Evolutionary conservation across 768 basidiomycete genomes (phyloP).

Genomic region (Hypholoma sublateritium): DNA sequence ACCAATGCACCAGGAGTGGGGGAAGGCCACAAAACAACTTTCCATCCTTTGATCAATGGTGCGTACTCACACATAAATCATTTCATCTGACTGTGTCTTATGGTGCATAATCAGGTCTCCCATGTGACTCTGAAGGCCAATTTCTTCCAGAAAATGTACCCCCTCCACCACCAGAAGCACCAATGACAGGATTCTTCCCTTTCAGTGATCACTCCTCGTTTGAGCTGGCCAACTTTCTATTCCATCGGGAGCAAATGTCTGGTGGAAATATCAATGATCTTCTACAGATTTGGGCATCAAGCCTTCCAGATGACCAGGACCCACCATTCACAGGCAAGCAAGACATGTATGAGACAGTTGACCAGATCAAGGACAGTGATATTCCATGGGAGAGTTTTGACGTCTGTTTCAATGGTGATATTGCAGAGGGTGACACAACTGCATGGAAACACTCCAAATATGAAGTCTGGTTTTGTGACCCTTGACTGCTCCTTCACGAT

Average conservation of each 20-base stretch:
- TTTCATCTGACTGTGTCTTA: conserved; percentile 1
- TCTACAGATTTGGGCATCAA: conserved; percentile 15
- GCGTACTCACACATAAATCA: not conserved
- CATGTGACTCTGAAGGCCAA: not conserved
- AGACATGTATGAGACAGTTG: conserved; percentile 32
- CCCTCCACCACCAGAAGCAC: not conserved
- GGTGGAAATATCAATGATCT: conserved; percentile 11
- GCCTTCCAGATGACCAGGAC: not conserved
- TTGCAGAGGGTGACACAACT: not conserved
- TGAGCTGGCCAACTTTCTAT: conserved; percentile 19
- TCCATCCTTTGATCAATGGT: not conserved
- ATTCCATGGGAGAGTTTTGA: conserved; percentile 34
- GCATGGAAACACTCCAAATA: conserved; percentile 16
- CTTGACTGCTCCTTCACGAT: conserved; percentile 20
- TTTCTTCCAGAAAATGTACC: conserved; percentile 1
- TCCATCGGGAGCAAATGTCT: conserved; percentile 16
- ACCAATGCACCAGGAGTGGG: not conserved
- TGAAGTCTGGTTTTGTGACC: conserved; percentile 32
- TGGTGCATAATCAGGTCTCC: conserved; percentile 2
- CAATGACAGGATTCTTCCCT: not conserved
- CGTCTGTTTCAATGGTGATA: conserved; percentile 32
- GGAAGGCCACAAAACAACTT: not conserved
- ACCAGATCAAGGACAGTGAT: conserved; percentile 30
- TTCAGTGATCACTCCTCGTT: conserved; percentile 18
- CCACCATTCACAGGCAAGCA: conserved; percentile 28